Evolutionary conservation across 2,329 filamentous ascomycete species (phyloP), one percentile per base, ranked within the genome.

Genomic region (Apiospora pterosperma): DNA sequence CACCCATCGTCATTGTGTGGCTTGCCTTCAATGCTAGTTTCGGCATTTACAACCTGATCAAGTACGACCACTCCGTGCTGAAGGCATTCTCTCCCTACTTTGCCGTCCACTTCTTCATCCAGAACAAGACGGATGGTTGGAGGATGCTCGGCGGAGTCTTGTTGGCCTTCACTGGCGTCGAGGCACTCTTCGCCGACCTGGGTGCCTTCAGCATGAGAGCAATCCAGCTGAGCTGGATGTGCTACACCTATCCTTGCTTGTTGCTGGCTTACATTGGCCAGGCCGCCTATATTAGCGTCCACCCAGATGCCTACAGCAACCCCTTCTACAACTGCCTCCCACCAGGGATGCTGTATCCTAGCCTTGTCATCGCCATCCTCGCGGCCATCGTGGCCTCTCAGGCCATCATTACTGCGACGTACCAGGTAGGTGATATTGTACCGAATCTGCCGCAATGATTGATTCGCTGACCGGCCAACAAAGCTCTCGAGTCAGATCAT

Each of bases 331-430:
- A 90, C 68, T 84, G 87, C 0, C 86, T 88, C 0, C 90, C 90
- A 0, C 85, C 86, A 0, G 89, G 89, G 4, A 88, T 85, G 71
- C 80, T 93, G 25, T 91, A 90, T 70, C 89, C 89, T 5, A 86
- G 84, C 63, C 78, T 94, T 34, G 82, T 93, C 3, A 77, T 93
- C 59, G 90, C 90, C 0, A 83, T 93, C 10, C 77, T 91, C 4
- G 89, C 90, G 4, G 89, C 90, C 31, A 87, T 93, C 69, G 90
- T 94, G 12, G 91, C 91, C 0, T 91, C 88, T 4, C 91, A 94
- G 69, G 91, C 91, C 11, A 90, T 93, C 78, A 92, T 93, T 61
- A 93, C 91, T 0, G 88, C 86, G 8, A 88, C 88, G 0, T 93
- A 93, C 68, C 90, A 92, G 76, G 80, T 85, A 74, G 65, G 71